A percentile compares a stretch with the other conserved stretches of the same genome.
Conservation (phyloP, 2,329 filamentous ascomycete genomes). For the Sporothrix globosa region DNA sequence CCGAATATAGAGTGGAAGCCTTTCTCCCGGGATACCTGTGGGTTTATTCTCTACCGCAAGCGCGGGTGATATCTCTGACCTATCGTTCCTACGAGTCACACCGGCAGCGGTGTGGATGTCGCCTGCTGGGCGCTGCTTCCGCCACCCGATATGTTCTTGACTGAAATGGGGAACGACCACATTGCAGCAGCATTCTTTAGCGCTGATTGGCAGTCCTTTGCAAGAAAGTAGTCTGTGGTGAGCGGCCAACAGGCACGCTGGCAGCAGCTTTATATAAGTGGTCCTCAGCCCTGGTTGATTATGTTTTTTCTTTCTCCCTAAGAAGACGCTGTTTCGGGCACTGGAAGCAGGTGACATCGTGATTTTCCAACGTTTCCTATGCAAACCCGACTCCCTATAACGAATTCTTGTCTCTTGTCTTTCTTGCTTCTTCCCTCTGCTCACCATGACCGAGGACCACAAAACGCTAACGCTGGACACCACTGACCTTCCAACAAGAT, state of each 20-base stretch:
- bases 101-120: neutral
- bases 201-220: neutral
- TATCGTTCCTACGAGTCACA: slow-evolving; percentile 8
- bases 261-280: neutral
- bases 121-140: slow-evolving; percentile 5
- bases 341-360: neutral
- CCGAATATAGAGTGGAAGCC: neutral
- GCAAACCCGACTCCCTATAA: neutral
- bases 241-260: neutral
- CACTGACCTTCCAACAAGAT: slow-evolving; percentile 42
- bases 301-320: neutral
- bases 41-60: neutral
- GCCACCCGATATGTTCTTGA: neutral
- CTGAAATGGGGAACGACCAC: too few species aligned
- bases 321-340: neutral
- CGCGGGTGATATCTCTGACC: neutral
- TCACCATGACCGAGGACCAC: slow-evolving; percentile 33
- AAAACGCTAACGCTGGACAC: slow-evolving; percentile 42
- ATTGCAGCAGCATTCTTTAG: too few species aligned
- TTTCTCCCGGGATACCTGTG: neutral
- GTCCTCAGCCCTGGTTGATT: neutral
- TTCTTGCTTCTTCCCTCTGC: neutral
- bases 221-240: neutral
- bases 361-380: neutral
- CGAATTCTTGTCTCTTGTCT: neutral